phyloP scores from a whole-genome alignment of 139 green algal species.

The Ostreobium quekettii region DNA sequence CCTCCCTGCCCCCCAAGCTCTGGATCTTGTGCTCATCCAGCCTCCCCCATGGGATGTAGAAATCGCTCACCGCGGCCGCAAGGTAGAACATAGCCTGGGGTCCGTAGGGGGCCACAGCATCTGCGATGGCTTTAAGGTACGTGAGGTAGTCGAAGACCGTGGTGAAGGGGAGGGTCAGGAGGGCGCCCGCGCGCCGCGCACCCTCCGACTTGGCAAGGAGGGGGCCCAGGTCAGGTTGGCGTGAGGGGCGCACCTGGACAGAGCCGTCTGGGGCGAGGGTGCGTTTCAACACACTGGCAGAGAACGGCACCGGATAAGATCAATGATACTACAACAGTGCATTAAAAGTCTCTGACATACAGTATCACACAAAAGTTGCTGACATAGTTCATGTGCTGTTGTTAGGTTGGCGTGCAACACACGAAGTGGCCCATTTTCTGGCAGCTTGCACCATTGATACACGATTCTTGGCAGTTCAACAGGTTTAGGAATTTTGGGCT shows the following conservation, averaged over 20 bases:
- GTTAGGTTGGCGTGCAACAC: too few relatives aligned
- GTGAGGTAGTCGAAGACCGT: slow-evolving; percentile 95
- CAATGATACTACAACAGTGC: too few relatives aligned
- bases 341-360: too few relatives aligned
- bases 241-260: too few relatives aligned
- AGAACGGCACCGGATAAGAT: too few relatives aligned
- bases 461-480: too few relatives aligned
- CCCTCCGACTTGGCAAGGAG: slow-evolving; percentile 17
- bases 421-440: too few relatives aligned
- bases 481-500: too few relatives aligned
- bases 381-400: too few relatives aligned
- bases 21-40: slow-evolving; percentile 99
- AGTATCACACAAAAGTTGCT: too few relatives aligned
- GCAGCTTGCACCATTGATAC: too few relatives aligned
- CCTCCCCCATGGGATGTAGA: slow-evolving; percentile 85
- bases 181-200: slow-evolving; percentile 22
- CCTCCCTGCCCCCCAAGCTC: slow-evolving; percentile 43
- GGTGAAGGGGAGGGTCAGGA: slow-evolving; percentile 73
- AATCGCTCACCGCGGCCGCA: slow-evolving; percentile 97
- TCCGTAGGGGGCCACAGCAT: slow-evolving; percentile 35
- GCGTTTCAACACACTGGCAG: not conserved
- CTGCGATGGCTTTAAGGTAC: slow-evolving; percentile 50
- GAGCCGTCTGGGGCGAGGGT: not conserved
- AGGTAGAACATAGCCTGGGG: slow-evolving; percentile 74
- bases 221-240: too few relatives aligned